A percentile compares a stretch with the other conserved stretches of the same genome.
These are phyloP conservation scores for Nemania serpens DNA, from an alignment of 2,329 filamentous ascomycete genomes.

Conservation along the genomic window DNA sequence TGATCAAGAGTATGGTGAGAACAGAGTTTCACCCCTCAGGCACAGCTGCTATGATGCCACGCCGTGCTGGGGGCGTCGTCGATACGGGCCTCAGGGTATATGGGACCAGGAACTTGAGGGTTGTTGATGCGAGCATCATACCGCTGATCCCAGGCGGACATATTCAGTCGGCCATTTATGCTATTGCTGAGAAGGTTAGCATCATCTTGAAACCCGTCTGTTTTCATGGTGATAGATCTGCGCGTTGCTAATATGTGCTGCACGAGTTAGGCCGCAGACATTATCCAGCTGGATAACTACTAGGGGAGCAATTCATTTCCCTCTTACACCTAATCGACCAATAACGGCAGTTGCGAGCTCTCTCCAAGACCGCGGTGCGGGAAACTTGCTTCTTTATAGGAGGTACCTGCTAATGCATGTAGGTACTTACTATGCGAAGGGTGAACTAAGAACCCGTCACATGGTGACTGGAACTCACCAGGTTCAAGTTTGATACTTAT, in stretches of 20 bases:
- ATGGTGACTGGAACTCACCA: too few species aligned
- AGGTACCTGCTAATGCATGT: too few species aligned
- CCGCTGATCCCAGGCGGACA: conserved; percentile 50
- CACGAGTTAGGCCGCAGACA: conserved; percentile 48
- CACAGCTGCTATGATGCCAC: conserved; percentile 51
- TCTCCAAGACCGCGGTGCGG: background rate
- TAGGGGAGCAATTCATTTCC: background rate
- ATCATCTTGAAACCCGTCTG: conserved; percentile 9
- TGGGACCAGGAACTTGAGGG: conserved; percentile 49
- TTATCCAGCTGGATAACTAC: conserved; percentile 45
- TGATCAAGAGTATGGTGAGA: conserved; percentile 35
- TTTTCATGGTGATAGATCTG: background rate
- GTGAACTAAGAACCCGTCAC: too few species aligned
- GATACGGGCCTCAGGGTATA: conserved; percentile 49
- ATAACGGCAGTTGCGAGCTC: background rate
- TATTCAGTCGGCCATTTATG: conserved; percentile 38
- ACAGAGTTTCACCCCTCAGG: conserved; percentile 51
- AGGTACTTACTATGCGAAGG: too few species aligned
- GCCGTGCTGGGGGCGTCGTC: conserved; percentile 50
- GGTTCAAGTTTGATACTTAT: too few species aligned
- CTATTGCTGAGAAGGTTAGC: conserved; percentile 47
- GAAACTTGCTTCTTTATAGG: too few species aligned
- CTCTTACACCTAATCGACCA: too few species aligned
- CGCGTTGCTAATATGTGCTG: conserved; percentile 21
- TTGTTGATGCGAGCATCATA: conserved; percentile 52